Percentiles rank a stretch among this genome's conserved stretches.
These are phyloP conservation scores for Barnettozyma wickerhamii DNA, from an alignment of 805 yeast species.

Conservation along the genomic window DNA sequence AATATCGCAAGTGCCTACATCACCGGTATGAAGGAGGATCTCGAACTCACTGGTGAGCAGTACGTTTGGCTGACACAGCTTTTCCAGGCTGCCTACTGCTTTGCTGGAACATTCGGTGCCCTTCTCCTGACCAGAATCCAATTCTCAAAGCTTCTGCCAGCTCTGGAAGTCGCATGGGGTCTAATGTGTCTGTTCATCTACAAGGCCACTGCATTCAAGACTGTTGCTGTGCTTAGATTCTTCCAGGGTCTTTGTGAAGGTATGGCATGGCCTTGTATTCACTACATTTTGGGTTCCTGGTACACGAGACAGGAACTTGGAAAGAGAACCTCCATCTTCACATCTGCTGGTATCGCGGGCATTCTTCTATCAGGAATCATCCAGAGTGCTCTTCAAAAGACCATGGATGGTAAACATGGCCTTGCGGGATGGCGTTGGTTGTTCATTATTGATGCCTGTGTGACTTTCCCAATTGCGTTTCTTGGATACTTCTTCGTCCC, in stretches of 20 bases:
- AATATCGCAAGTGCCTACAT: slow-evolving; percentile 58
- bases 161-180: slow-evolving; percentile 26
- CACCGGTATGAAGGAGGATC: slow-evolving; percentile 47
- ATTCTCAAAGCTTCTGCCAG: slow-evolving; percentile 8
- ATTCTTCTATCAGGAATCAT: slow-evolving; percentile 34
- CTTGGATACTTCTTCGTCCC: slow-evolving; percentile 34
- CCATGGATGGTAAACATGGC: slow-evolving; percentile 9
- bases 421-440: slow-evolving; percentile 13
- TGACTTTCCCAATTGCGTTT: slow-evolving; percentile 18
- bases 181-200: slow-evolving; percentile 44
- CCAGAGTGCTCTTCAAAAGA: slow-evolving; percentile 9
- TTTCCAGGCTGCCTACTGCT: slow-evolving; percentile 8
- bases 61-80: slow-evolving; percentile 23
- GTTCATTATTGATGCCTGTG: slow-evolving; percentile 11
- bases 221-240: slow-evolving; percentile 50
- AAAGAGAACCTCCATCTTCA: slow-evolving; percentile 54
- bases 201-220: slow-evolving; percentile 5
- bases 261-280: slow-evolving; percentile 54
- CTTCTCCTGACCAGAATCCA: slow-evolving; percentile 4
- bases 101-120: slow-evolving; percentile 7
- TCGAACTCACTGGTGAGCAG: slow-evolving; percentile 45
- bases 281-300: slow-evolving; percentile 54
- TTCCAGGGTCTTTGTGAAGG: slow-evolving; percentile 61
- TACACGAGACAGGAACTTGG: slow-evolving; percentile 49
- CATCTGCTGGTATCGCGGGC: slow-evolving; percentile 9